phyloP scores from a whole-genome alignment of 1,284 basidiomycete genomes.

The Ganoderma sinense region DNA sequence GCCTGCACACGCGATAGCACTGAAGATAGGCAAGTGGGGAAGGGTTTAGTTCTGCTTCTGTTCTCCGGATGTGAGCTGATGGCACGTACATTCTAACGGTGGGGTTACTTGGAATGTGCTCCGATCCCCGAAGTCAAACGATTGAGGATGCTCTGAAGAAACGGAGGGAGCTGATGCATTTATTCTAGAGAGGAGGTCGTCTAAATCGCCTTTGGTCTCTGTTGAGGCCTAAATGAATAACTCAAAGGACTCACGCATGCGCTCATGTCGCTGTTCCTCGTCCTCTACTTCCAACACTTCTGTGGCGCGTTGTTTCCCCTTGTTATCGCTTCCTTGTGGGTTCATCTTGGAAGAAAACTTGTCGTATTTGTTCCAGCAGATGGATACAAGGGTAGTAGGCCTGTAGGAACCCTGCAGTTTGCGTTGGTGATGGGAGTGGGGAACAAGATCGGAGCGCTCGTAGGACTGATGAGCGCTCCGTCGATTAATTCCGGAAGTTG shows the following conservation, averaged over 20 bases:
- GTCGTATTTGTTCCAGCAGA: neutral
- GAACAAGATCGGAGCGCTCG: neutral
- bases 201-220: constrained; percentile 25
- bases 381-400: neutral
- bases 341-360: neutral
- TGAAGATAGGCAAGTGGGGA: constrained; percentile 29
- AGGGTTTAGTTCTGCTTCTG: neutral
- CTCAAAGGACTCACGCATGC: constrained; percentile 40
- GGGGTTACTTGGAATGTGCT: constrained; percentile 38
- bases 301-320: constrained; percentile 13
- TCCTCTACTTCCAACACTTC: constrained; percentile 44
- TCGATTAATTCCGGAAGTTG: neutral
- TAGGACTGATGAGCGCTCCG: neutral
- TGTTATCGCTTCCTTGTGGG: neutral
- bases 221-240: neutral
- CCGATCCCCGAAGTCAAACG: constrained; percentile 40
- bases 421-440: neutral
- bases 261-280: constrained; percentile 41
- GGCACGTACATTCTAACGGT: constrained; percentile 43
- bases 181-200: constrained; percentile 38
- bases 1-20: constrained; percentile 69
- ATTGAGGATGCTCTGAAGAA: neutral
- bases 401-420: neutral
- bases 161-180: constrained; percentile 26
- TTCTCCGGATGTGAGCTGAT: neutral